These are phyloP conservation scores for Carpinus fangiana DNA, from an alignment of 306 rosid species.

Conservation along the genomic window DNA sequence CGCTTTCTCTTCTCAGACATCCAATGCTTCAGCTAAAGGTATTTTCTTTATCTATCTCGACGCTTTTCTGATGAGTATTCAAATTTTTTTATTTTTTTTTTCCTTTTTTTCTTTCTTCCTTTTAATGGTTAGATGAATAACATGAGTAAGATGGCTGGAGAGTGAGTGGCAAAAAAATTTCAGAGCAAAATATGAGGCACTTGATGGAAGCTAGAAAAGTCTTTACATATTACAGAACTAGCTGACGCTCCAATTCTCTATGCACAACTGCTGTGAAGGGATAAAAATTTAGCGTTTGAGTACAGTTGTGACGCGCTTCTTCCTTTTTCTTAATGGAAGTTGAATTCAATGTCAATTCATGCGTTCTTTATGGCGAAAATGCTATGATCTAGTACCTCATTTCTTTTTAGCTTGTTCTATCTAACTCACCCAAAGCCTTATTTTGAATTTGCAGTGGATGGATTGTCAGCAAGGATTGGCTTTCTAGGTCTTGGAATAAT, in stretches of 20 bases:
- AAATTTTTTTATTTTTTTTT: too few relatives aligned
- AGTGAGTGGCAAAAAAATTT: neutral
- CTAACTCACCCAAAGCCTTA: neutral
- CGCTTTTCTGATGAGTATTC: neutral
- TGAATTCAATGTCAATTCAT: neutral
- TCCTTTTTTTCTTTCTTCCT: neutral
- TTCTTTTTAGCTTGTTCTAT: neutral
- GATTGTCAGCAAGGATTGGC: constrained; percentile 55
- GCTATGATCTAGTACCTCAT: neutral
- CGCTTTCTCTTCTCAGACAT: constrained; percentile 46
- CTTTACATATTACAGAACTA: neutral
- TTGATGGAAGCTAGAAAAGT: neutral
- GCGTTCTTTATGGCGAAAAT: neutral
- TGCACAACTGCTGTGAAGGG: neutral
- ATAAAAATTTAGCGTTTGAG: neutral
- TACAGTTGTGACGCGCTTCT: neutral
- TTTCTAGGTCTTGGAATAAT: constrained; percentile 93
- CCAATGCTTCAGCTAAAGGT: constrained; percentile 48
- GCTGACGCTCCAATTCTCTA: neutral
- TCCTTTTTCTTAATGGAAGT: too few relatives aligned
- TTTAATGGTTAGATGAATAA: neutral
- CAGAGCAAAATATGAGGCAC: neutral
- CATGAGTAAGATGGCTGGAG: neutral
- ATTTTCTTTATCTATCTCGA: neutral
- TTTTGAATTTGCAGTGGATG: constrained; percentile 35